These are phyloP conservation scores for maize (Zea mays) DNA, from an alignment of 176 grass and related monocot genomes.

Conservation along the genomic window Zm-B73-REFERENCE-NAM-5.0 NC_050101.1:60495001-60495500, in stretches of 20 bases:
- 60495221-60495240: neutral
- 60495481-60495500: neutral
- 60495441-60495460: too few species aligned
- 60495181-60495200: neutral
- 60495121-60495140: too few species aligned
- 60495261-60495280: neutral
- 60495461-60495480: neutral
- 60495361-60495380: neutral
- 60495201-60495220: neutral
- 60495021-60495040: neutral
- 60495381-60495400: neutral
- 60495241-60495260: neutral
- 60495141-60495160: neutral
- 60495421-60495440: too few species aligned
- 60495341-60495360: neutral
- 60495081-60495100: neutral
- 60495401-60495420: too few species aligned
- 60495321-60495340: neutral
- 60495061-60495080: neutral
- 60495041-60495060: neutral
- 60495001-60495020: neutral
- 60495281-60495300: neutral
- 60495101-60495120: too few species aligned
- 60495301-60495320: neutral
- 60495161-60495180: neutral